Base-by-base conservation (phyloP, 768 basidiomycete species). In the Piloderma croceum region DNA sequence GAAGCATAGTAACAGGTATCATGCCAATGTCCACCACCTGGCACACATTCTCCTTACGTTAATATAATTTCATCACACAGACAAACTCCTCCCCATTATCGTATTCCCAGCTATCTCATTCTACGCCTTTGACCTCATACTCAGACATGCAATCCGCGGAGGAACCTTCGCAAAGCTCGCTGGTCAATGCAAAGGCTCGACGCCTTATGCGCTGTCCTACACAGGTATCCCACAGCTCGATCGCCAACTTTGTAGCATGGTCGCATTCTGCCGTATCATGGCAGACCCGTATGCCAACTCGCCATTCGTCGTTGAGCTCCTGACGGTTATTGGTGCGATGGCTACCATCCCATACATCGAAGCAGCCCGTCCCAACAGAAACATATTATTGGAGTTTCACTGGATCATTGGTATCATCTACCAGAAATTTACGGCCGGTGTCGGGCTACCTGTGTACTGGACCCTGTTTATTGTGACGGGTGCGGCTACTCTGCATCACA, bases 371-470 rank as follows among this genome's bases (percentile, higher is more conserved):
- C 41, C 54, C 18, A 36, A 36, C 11, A 38, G 25, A 3, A 37
- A 48, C 2, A 29, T 49, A 17, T 4, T 27, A 24, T 45, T 61
- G 12, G 34, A 44, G 17, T 24, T 43, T 2, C 59, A 59, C 15
- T 38, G 44, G 7, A 34, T 20, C n/a, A 10, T 59, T 13, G 42
- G 47, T 11, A 15, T 45, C 11, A 24, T 52, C 7, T 48, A 43
- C 34, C 57, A 59, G 20, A 15, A 47, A n/a, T 31, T 37, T 23
- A 36, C 50, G 13, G 42, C 52, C 41, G 59, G 46, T 9, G 32
- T 49, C 24, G 18, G 48, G 27, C 48, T 54, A 31, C 52, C 58
- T 17, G 2, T 52, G 3, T 60, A 59, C 25, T 38, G 45, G 36
- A 33, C 61, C 24, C 25, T 52, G 29, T 43, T 54, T 38, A 35